Conservation (phyloP, 2,329 filamentous ascomycete species). For the Rhinocladiella mackenziei region DNA sequence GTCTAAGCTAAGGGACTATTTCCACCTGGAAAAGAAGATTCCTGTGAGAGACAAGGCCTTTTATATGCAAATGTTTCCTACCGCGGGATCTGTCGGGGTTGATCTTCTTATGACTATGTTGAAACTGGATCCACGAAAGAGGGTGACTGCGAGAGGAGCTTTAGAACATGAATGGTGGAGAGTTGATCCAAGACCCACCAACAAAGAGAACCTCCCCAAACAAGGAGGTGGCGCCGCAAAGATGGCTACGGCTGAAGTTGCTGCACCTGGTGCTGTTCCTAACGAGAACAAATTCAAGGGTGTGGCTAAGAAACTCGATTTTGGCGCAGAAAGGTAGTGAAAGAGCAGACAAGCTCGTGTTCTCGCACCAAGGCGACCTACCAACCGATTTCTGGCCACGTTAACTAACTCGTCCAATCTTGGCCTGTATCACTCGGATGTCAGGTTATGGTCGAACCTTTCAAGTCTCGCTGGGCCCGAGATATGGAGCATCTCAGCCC, state of each 20-base stretch:
- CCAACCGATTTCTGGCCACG: too few relatives aligned
- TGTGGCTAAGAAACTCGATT: slow-evolving; percentile 78
- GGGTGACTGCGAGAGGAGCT: slow-evolving; percentile 72
- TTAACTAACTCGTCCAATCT: too few relatives aligned
- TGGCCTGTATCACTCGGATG: too few relatives aligned
- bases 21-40: slow-evolving; percentile 56
- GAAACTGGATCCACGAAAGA: slow-evolving; percentile 76
- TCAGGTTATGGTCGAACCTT: too few relatives aligned
- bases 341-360: too few relatives aligned
- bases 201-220: slow-evolving; percentile 73
- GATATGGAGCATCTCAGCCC: too few relatives aligned
- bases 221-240: slow-evolving; percentile 67
- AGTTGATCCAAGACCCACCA: slow-evolving; percentile 74
- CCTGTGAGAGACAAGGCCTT: slow-evolving; percentile 63
- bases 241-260: slow-evolving; percentile 77
- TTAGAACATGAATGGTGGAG: slow-evolving; percentile 84
- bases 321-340: slow-evolving; percentile 47
- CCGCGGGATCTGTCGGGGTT: slow-evolving; percentile 75
- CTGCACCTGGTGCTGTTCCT: slow-evolving; percentile 63
- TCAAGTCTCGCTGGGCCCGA: too few relatives aligned
- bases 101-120: slow-evolving; percentile 85
- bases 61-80: slow-evolving; percentile 73
- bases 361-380: too few relatives aligned
- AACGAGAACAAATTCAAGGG: slow-evolving; percentile 60
- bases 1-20: slow-evolving; percentile 71